Evolutionary conservation across 2,329 filamentous ascomycete genomes (phyloP), one percentile per base, ranked within the genome.

Genomic region (Penicillium italicum): DNA sequence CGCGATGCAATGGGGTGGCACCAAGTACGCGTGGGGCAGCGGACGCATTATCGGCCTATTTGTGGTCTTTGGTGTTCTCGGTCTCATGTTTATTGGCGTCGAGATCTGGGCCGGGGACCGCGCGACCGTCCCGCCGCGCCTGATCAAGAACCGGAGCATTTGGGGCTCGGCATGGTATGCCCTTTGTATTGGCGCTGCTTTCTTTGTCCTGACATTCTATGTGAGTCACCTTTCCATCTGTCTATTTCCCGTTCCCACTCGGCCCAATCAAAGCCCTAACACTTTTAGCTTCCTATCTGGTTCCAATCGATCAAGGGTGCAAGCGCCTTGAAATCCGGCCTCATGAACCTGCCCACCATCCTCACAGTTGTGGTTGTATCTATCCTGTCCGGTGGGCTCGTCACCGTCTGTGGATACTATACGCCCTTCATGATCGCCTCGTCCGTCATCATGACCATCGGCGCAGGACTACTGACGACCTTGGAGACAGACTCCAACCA

Each of bases 31-130:
- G 1, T 82, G 79, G 80, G 66, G 62, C 26, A 74, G 72, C 58
- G 69, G 67, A 22, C 74, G 72, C 12, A 74, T 82, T 50, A 77
- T 82, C 46, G 74, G 74, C 0, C 69, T 82, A 11, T 76, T 83
- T 26, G 72, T 80, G 1, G 70, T 83, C 3, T 80, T 80, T 55
- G 76, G 76, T n/a, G 74, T 82, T 7, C 69, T 82, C 10, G 73
- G 76, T 1, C 73, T 77, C 5, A 71, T 74, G 3, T 77, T 79
- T 53, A 50, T 72, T 22, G 57, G 53, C 0, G 61, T 76, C 53
- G 73, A 79, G 56, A 57, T 59, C 50, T 73, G 69, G 63, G 69
- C 70, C 36, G 64, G 71, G 30, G 76, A 79, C 5, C 67, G 66
- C 3, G 78, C 78, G 2, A 70, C 78, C 5, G 71, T 82, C 3